Percentiles rank a stretch among this genome's conserved stretches.
phyloP scores from a whole-genome alignment of 345 rosid genomes.

The Salix brachista region DNA sequence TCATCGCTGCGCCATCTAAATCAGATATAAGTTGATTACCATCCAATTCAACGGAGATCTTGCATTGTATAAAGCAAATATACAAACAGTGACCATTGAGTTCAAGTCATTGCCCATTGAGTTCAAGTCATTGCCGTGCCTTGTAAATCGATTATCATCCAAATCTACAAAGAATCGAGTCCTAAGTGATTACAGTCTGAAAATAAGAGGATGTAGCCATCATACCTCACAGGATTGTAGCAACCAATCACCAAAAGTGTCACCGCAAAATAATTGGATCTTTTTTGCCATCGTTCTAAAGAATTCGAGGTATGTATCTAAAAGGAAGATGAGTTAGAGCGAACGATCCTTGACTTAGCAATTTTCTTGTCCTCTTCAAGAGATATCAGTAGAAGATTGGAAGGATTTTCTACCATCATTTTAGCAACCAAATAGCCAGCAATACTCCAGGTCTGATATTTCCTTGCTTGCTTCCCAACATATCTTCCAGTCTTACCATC shows the following conservation, averaged over 20 bases:
- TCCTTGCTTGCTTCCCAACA: conserved; percentile 21
- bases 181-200: not conserved
- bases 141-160: no score
- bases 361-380: conserved; percentile 22
- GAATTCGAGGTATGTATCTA: not conserved
- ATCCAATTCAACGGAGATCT: no score
- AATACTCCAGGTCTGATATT: conserved; percentile 19
- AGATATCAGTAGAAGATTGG: conserved; percentile 13
- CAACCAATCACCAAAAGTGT: not conserved
- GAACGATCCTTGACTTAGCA: conserved; percentile 11
- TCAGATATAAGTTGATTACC: no score
- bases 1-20: no score
- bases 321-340: conserved; percentile 10
- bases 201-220: not conserved
- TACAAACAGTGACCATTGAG: no score
- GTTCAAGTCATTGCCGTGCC: no score
- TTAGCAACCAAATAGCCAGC: conserved; percentile 24
- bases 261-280: not conserved
- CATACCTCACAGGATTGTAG: not conserved
- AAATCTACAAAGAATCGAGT: no score
- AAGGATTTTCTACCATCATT: conserved; percentile 20
- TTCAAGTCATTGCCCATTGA: no score
- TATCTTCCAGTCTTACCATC: conserved; percentile 16
- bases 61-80: no score
- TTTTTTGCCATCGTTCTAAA: not conserved